phyloP scores from a whole-genome alignment of 768 basidiomycete genomes.

The Suillus paluster region DNA sequence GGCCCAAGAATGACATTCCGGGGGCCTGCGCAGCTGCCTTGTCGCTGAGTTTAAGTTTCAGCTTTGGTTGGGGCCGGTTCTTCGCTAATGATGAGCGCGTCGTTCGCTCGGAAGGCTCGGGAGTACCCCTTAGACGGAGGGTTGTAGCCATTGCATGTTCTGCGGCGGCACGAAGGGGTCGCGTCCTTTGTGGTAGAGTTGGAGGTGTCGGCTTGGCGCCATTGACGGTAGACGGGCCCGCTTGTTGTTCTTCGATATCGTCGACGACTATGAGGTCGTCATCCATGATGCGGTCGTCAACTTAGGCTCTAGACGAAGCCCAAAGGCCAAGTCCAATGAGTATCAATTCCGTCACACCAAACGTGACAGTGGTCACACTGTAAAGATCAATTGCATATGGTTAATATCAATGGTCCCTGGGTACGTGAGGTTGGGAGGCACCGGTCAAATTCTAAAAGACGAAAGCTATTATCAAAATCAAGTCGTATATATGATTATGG shows the following conservation, averaged over 20 bases:
- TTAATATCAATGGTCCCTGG: too few relatives aligned
- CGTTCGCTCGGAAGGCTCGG: constrained; percentile 47
- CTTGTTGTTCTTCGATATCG: constrained; percentile 51
- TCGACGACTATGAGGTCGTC: constrained; percentile 68
- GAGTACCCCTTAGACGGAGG: constrained; percentile 34
- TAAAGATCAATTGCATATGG: too few relatives aligned
- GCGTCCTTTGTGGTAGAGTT: constrained; percentile 29
- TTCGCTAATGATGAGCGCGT: constrained; percentile 60
- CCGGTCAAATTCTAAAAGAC: too few relatives aligned
- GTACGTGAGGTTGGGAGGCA: too few relatives aligned
- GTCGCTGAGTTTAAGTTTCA: constrained; percentile 88
- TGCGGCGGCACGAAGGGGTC: constrained; percentile 36
- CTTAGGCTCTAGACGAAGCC: too few relatives aligned
- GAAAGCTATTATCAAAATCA: too few relatives aligned
- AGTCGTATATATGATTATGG: not conserved
- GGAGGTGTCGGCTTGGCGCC: constrained; percentile 22
- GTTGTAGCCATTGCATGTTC: constrained; percentile 41
- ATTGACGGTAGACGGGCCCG: constrained; percentile 40
- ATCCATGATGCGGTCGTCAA: constrained; percentile 46
- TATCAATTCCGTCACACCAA: not conserved
- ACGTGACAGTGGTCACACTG: too few relatives aligned
- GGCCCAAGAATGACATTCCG: constrained; percentile 87
- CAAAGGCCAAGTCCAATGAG: too few relatives aligned
- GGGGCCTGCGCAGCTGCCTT: constrained; percentile 80
- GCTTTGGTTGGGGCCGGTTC: constrained; percentile 66